Evolutionary conservation across 495 filamentous ascomycete genomes (phyloP).

Genomic region (Penicillium antarcticum): DNA sequence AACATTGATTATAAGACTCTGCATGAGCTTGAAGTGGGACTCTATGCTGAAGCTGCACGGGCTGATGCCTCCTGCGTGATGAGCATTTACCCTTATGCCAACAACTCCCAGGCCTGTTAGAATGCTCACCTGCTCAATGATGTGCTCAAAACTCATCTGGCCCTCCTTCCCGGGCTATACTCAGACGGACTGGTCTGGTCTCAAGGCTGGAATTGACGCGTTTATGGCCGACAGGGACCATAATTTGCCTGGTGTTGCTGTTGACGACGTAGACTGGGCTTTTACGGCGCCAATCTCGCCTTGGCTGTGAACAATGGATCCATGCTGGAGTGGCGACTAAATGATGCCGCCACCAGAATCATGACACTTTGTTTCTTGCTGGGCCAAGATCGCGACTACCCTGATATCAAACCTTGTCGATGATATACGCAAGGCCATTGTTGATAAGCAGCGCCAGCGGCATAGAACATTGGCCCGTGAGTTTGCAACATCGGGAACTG

Average conservation of each 20-base stretch:
- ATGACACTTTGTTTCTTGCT: constrained; percentile 46
- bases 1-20: constrained; percentile 41
- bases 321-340: constrained; percentile 37
- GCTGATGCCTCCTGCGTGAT: constrained; percentile 49
- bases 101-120: constrained; percentile 54
- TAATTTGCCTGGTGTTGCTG: constrained; percentile 36
- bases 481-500: constrained; percentile 59
- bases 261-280: constrained; percentile 8
- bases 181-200: constrained; percentile 58
- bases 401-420: constrained; percentile 62
- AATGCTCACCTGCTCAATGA: constrained; percentile 60
- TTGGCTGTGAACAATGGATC: constrained; percentile 43
- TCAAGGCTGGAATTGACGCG: constrained; percentile 44
- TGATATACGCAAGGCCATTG: constrained; percentile 58
- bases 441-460: constrained; percentile 58
- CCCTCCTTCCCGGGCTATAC: constrained; percentile 74
- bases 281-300: constrained; percentile 8
- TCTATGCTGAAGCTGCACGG: constrained; percentile 49
- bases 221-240: constrained; percentile 51
- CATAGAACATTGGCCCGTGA: constrained; percentile 59
- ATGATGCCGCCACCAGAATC: constrained; percentile 51
- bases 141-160: constrained; percentile 74
- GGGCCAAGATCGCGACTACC: constrained; percentile 48
- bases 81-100: constrained; percentile 25
- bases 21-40: constrained; percentile 31